These are phyloP conservation scores for Tetracladium maxilliforme DNA, from an alignment of 2,329 filamentous ascomycete genomes.

Conservation along the genomic window DNA sequence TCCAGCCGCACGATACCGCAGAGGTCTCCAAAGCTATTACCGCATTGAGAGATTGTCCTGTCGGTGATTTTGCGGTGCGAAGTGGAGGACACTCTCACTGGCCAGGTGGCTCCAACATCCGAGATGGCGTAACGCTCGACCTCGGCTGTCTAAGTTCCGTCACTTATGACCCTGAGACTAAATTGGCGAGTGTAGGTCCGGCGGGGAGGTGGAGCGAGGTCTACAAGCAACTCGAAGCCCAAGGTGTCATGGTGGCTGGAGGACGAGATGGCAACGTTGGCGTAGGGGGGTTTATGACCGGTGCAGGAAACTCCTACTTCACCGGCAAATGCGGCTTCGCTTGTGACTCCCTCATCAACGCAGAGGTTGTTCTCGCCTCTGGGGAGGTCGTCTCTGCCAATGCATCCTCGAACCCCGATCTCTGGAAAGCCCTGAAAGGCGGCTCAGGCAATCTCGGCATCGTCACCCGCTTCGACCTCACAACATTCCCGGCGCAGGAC, in stretches of 20 bases:
- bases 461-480: conserved; percentile 28
- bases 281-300: conserved; percentile 20
- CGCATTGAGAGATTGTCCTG: no score
- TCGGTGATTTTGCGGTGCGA: conserved; percentile 42
- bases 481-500: conserved; percentile 20
- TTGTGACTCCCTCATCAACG: conserved; percentile 30
- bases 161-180: conserved; percentile 11
- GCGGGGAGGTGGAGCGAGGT: conserved; percentile 22
- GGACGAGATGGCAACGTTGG: conserved; percentile 20
- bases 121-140: conserved; percentile 32
- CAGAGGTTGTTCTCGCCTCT: conserved; percentile 35
- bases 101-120: conserved; percentile 34
- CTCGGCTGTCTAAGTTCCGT: conserved; percentile 15
- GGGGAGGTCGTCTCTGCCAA: conserved; percentile 30
- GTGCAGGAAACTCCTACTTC: conserved; percentile 24
- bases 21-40: no score
- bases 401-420: conserved; percentile 23
- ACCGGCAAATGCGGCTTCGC: conserved; percentile 27
- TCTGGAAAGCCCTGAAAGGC: conserved; percentile 37
- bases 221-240: conserved; percentile 16
- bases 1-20: no score
- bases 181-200: conserved; percentile 16
- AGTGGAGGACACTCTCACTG: conserved; percentile 42
- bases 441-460: conserved; percentile 42
- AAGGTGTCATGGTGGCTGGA: conserved; percentile 18